Conservation (phyloP, 805 yeast species). For the Metschnikowia borealis region DNA sequence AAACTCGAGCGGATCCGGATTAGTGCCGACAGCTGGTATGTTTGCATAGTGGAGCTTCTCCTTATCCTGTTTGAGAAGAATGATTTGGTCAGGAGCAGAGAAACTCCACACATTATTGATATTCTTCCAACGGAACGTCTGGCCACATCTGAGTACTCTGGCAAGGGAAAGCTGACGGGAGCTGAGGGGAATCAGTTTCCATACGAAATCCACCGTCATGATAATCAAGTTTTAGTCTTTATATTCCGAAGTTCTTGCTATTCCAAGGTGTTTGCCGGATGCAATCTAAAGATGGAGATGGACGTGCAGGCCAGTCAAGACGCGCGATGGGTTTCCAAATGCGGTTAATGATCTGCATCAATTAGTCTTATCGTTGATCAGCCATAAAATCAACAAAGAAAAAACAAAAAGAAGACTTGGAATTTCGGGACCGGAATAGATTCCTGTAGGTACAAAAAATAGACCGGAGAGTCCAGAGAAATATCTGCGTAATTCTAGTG, state of each 20-base stretch:
- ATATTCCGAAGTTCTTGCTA: neutral
- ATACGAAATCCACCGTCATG: slow-evolving; percentile 16
- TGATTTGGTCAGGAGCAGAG: slow-evolving; percentile 53
- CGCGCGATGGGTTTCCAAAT: slow-evolving; percentile 6
- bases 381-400: too few species aligned
- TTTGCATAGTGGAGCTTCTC: slow-evolving; percentile 50
- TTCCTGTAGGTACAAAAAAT: too few species aligned
- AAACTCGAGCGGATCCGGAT: slow-evolving; percentile 34
- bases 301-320: neutral
- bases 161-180: slow-evolving; percentile 51
- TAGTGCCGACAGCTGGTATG: slow-evolving; percentile 19
- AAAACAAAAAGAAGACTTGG: too few species aligned
- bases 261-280: neutral
- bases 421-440: too few species aligned
- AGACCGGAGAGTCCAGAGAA: too few species aligned
- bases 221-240: neutral
- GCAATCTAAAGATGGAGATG: neutral
- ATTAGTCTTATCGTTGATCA: too few species aligned
- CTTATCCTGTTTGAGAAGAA: slow-evolving; percentile 62
- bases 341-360: slow-evolving; percentile 7
- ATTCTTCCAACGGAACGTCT: slow-evolving; percentile 77
- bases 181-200: slow-evolving; percentile 16
- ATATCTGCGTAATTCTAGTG: too few species aligned
- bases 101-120: slow-evolving; percentile 63
- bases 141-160: slow-evolving; percentile 77